These are phyloP conservation scores for Cymbopogon citratus DNA, from an alignment of 176 grass and related monocot genomes.

Conservation along the genomic window DNA sequence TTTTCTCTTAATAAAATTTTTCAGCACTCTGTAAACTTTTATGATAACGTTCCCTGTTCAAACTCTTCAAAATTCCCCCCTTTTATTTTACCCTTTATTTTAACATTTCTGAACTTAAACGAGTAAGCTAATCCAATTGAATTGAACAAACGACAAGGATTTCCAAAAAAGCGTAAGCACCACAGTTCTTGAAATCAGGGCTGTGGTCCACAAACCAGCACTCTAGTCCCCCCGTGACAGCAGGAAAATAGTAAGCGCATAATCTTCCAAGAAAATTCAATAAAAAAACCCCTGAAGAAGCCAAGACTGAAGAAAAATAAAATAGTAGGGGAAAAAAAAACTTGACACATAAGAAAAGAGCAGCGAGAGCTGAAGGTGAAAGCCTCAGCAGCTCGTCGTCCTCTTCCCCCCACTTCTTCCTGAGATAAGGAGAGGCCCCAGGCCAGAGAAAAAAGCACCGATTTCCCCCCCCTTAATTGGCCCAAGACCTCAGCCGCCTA, in stretches of 20 bases:
- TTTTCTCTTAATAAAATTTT: neutral
- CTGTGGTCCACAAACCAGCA: neutral
- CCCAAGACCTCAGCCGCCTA: neutral
- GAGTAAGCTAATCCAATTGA: neutral
- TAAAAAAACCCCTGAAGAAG: conserved; percentile 11
- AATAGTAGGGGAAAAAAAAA: no score
- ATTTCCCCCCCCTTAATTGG: conserved; percentile 19
- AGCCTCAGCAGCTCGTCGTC: neutral
- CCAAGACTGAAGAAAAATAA: neutral
- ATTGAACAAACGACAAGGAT: neutral
- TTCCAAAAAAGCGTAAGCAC: neutral
- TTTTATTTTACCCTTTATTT: neutral
- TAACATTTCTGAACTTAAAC: neutral
- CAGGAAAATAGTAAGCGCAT: neutral
- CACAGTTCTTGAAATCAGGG: neutral
- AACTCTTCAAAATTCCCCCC: neutral
- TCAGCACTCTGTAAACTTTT: neutral
- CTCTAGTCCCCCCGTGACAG: neutral
- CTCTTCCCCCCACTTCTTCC: neutral
- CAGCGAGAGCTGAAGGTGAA: no score
- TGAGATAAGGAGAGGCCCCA: conserved; percentile 38
- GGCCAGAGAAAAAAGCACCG: conserved; percentile 5
- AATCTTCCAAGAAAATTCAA: conserved; percentile 17
- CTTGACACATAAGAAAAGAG: conserved; percentile 5
- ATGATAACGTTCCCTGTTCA: neutral